Percentiles rank a stretch among this genome's conserved stretches.
phyloP scores from a whole-genome alignment of 805 yeast genomes.

The Wickerhamomyces pijperi region DNA sequence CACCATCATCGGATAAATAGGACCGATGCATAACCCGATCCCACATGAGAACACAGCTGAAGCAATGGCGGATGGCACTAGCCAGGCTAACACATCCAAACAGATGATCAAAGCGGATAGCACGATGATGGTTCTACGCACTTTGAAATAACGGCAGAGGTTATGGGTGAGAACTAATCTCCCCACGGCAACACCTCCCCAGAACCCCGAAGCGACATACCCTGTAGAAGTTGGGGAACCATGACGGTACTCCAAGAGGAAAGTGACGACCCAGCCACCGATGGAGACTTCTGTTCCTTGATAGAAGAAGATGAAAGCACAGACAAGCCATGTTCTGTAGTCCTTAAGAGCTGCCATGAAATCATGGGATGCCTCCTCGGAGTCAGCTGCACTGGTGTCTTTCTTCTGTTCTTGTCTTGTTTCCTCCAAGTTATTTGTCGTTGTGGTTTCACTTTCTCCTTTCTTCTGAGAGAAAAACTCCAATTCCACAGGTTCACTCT shows the following conservation, averaged over 20 bases:
- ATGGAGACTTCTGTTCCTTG: conserved; percentile 55
- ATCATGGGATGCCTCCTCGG: conserved; percentile 4
- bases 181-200: conserved; percentile 56
- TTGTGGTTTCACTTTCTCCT: not conserved
- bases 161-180: conserved; percentile 36
- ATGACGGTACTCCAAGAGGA: conserved; percentile 37
- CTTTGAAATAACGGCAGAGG: conserved; percentile 29
- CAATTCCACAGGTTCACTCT: no score
- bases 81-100: conserved; percentile 36
- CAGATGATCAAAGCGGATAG: conserved; percentile 24
- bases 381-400: no score
- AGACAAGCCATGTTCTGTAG: conserved; percentile 36
- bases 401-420: not conserved
- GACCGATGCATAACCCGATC: conserved; percentile 46
- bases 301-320: conserved; percentile 44
- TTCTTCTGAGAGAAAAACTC: no score
- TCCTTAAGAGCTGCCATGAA: conserved; percentile 27
- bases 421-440: no score
- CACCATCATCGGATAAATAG: conserved; percentile 43
- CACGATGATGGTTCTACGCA: conserved; percentile 31
- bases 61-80: conserved; percentile 29
- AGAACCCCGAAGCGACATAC: conserved; percentile 51
- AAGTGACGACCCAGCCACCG: conserved; percentile 60
- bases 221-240: conserved; percentile 34
- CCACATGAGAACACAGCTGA: conserved; percentile 35